Base-by-base conservation (phyloP, 371 early-diverging fungal genomes). In the Mucor mucedo region DNA sequence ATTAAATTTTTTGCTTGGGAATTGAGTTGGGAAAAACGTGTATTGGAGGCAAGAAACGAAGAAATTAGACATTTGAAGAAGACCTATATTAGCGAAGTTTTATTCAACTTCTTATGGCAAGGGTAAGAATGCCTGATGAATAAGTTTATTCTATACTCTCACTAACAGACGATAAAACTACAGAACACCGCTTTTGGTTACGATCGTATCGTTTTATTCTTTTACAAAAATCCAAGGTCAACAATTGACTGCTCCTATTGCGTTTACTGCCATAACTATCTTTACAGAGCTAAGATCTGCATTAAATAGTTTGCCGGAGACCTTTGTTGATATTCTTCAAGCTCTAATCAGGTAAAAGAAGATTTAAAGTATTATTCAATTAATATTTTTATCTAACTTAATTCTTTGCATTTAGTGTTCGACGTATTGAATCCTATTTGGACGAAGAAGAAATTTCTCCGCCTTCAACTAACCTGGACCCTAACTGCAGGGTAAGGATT, bases 1-100 rank as follows among this genome's bases (percentile, higher is more conserved):
- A 85, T 89, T 70, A 89, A 89, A 55, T 88, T 88, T 55, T 88
- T 88, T 77, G 88, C 88, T 16, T 89, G 88, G 83, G 80, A 82
- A 50, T 56, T 32, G 10, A 70, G 73, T 27, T 82, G 83, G 83
- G 61, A 69, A 42, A 68, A 76, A 10, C 68, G 77, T 5, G 66
- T 82, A 5, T 63, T 71, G 60, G 72, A 76, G 52, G 75, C 84
- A 11, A 73, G 88, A 74, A 73, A 69, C 5, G 62, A 67, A 11
- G 89, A 89, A 59, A 62, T 89, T 27, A 61, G 66, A n/a, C 77
- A 77, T 42, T 52, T 88, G 49, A 66, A 70, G 1, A 70, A 70
- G 27, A 70, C 67, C 1, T 77, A 62, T 32, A 29, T 70, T 4
- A 62, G 62, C 32, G 70, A 68, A 42, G 65, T 69, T n/a, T 21